Evolutionary conservation across 169 alveolate genomes (phyloP), one percentile per base, ranked within the genome.

Genomic region (Eimeria praecox): DNA sequence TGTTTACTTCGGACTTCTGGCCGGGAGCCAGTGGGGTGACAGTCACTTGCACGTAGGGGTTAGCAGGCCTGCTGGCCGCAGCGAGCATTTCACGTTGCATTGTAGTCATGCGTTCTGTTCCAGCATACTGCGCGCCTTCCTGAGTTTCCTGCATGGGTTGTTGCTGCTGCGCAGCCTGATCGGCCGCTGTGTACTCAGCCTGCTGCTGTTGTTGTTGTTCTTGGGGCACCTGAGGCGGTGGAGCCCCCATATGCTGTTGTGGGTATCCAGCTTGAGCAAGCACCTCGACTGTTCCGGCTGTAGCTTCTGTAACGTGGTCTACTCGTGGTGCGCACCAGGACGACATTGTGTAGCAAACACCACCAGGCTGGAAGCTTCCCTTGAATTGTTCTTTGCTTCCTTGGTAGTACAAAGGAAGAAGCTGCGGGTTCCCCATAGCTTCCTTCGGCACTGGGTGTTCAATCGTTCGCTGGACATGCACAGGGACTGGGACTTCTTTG

Each of bases 401-500:
- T 59, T 90, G 97, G 90, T 95, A 95, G 95, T 95, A 95, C 75
- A 95, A 64, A 38, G 97, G 97, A 8, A 95, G 97, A 40, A 95
- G 95, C 88, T 95, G 95, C 44, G 97, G 97, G 86, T 95, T 95
- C 0, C 95, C 97, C 97, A 97, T 96, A 30, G 98, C 98, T 69
- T 97, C 98, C 80, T 96, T 97, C 24, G 99, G 99, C 54, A 98
- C 97, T 33, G 99, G 99, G 69, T 98, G 98, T 49, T 98, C 99
- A 62, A 98, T 98, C 80, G 98, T 97, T 33, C 99, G 95, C 95
- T 98, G 98, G 62, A 98, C 99, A 94, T 98, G 99, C 24, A 98
- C 98, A 54, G 99, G 99, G 82, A 98, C 98, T 20, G 99, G 99
- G 73, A 98, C 98, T 95, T 98, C 99, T 75, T 98, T 98, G 97